Percentiles rank a stretch among this genome's conserved stretches.
These are phyloP conservation scores for Cladochytrium replicatum DNA, from an alignment of 192 early-diverging fungal species.

Conservation along the genomic window DNA sequence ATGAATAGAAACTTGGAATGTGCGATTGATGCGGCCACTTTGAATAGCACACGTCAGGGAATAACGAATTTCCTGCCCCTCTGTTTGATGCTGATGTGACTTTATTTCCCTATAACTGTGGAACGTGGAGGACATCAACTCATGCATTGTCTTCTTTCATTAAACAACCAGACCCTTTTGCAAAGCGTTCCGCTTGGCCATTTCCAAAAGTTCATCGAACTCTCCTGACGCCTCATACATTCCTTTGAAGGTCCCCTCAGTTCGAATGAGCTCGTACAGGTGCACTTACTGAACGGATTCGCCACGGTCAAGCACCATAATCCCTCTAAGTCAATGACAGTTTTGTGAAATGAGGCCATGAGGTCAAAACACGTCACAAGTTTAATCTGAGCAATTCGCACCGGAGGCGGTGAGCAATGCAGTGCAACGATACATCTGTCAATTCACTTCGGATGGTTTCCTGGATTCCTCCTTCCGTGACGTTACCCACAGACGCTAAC, in stretches of 20 bases:
- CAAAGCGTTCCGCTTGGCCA: too few species aligned
- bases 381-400: too few species aligned
- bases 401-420: constrained; percentile 84
- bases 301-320: constrained; percentile 73
- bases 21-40: too few species aligned
- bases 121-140: too few species aligned
- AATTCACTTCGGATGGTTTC: constrained; percentile 65
- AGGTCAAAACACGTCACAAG: constrained; percentile 9
- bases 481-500: constrained; percentile 75
- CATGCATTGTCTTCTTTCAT: too few species aligned
- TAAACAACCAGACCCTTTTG: too few species aligned
- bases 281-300: constrained; percentile 51
- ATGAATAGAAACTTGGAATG: too few species aligned
- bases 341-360: too few species aligned
- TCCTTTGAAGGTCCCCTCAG: constrained; percentile 52
- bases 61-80: too few species aligned
- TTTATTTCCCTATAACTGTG: too few species aligned
- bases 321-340: constrained; percentile 63
- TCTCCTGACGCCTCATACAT: constrained; percentile 82
- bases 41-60: too few species aligned
- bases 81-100: too few species aligned
- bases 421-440: constrained; percentile 61
- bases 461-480: constrained; percentile 84
- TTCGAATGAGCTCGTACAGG: constrained; percentile 53
- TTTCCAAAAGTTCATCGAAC: constrained; percentile 54